phyloP scores from a whole-genome alignment of 257 asterid genomes.

The Gardenia jasminoides region DNA sequence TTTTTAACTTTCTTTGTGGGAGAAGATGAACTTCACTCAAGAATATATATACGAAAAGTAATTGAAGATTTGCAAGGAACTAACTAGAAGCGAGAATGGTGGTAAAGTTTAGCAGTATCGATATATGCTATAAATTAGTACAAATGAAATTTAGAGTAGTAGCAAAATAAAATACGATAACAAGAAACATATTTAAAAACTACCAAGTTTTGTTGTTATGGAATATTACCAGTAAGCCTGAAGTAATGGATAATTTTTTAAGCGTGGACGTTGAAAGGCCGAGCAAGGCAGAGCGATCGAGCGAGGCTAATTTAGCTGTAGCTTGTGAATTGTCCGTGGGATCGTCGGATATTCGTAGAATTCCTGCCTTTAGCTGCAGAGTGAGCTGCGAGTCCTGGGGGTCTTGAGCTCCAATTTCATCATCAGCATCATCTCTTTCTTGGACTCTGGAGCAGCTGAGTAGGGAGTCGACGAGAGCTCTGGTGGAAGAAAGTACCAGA shows the following conservation, averaged over 20 bases:
- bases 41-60: neutral
- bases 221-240: conserved; percentile 73
- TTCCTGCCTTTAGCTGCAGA: conserved; percentile 58
- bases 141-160: no score
- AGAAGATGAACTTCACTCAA: neutral
- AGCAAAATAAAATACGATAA: neutral
- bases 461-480: conserved; percentile 61
- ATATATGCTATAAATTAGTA: no score
- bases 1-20: neutral
- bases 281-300: conserved; percentile 62
- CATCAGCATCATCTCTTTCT: conserved; percentile 1
- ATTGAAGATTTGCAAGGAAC: neutral
- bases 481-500: conserved; percentile 80
- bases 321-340: conserved; percentile 19
- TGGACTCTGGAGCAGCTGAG: conserved; percentile 31
- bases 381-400: conserved; percentile 18
- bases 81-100: no score
- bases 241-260: conserved; percentile 71
- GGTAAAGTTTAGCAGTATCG: no score
- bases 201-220: neutral
- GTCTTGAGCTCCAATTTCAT: conserved; percentile 3
- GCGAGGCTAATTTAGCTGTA: neutral
- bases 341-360: conserved; percentile 44
- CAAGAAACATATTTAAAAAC: no score
- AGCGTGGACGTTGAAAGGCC: conserved; percentile 71